Percentiles rank a stretch among this genome's conserved stretches.
Evolutionary conservation across 2,329 filamentous ascomycete genomes (phyloP).

Genomic region (Byssothecium circinans): DNA sequence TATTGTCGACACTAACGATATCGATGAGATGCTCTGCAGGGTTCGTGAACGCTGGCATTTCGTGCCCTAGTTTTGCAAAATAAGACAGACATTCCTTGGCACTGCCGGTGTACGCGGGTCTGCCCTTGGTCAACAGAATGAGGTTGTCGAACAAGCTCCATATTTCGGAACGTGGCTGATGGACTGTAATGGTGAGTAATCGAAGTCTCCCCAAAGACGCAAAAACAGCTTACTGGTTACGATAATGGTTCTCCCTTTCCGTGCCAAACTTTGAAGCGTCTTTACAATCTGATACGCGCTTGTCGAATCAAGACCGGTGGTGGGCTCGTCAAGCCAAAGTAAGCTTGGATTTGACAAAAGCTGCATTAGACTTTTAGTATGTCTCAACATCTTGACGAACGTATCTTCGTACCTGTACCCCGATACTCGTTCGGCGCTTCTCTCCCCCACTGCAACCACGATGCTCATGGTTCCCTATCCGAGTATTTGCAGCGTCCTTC

Average conservation of each 20-base stretch:
- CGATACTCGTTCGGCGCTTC: slow-evolving; percentile 74
- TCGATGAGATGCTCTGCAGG: slow-evolving; percentile 78
- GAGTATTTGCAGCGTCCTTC: slow-evolving; percentile 75
- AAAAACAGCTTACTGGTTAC: slow-evolving; percentile 56
- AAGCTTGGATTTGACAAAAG: slow-evolving; percentile 77
- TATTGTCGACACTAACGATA: slow-evolving; percentile 71
- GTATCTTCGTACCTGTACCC: slow-evolving; percentile 59
- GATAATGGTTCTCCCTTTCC: slow-evolving; percentile 70
- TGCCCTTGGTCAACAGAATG: slow-evolving; percentile 67
- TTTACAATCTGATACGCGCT: slow-evolving; percentile 73
- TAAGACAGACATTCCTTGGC: slow-evolving; percentile 62
- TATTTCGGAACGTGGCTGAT: slow-evolving; percentile 77
- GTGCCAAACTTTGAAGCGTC: slow-evolving; percentile 68
- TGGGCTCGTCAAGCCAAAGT: slow-evolving; percentile 77
- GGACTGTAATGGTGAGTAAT: slow-evolving; percentile 48
- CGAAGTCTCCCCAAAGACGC: background rate
- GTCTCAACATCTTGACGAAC: background rate
- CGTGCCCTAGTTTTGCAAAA: slow-evolving; percentile 63
- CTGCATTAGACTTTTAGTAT: slow-evolving; percentile 12
- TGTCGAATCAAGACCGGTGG: slow-evolving; percentile 75
- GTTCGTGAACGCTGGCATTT: slow-evolving; percentile 72
- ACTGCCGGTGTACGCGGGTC: slow-evolving; percentile 67
- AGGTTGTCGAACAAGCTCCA: slow-evolving; percentile 76
- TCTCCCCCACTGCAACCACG: slow-evolving; percentile 79
- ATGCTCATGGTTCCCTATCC: slow-evolving; percentile 70